Percentiles rank a stretch among this genome's conserved stretches.
phyloP scores from a whole-genome alignment of 208 protist species.

The Naegleria lovaniensis region DNA sequence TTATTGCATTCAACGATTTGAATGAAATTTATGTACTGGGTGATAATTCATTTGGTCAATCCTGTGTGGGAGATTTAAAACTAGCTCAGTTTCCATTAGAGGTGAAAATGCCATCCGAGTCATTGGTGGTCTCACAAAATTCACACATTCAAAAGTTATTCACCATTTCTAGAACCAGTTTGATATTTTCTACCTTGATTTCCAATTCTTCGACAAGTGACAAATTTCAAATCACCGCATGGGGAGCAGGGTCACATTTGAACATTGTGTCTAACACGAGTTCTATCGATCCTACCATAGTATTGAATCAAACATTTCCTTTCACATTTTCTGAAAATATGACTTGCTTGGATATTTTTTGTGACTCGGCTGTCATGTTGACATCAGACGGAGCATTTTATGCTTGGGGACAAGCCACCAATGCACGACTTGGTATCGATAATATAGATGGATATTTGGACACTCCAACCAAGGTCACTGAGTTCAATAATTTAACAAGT shows the following conservation, averaged over 20 bases:
- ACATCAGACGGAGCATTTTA: neutral
- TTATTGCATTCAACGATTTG: neutral
- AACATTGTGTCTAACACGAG: neutral
- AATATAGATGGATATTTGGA: too few species aligned
- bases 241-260: neutral
- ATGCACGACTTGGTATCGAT: neutral
- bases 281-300: neutral
- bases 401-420: neutral
- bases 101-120: neutral
- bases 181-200: neutral
- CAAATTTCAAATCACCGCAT: neutral
- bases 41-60: neutral
- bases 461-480: neutral
- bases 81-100: neutral
- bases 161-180: neutral
- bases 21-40: neutral
- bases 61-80: neutral
- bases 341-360: neutral
- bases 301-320: neutral
- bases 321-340: neutral
- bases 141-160: neutral
- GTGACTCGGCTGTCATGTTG: neutral
- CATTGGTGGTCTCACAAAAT: neutral
- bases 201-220: too few species aligned
- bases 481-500: neutral